phyloP scores from a whole-genome alignment of 331 rosid genomes.

The Ulmus americana region DNA sequence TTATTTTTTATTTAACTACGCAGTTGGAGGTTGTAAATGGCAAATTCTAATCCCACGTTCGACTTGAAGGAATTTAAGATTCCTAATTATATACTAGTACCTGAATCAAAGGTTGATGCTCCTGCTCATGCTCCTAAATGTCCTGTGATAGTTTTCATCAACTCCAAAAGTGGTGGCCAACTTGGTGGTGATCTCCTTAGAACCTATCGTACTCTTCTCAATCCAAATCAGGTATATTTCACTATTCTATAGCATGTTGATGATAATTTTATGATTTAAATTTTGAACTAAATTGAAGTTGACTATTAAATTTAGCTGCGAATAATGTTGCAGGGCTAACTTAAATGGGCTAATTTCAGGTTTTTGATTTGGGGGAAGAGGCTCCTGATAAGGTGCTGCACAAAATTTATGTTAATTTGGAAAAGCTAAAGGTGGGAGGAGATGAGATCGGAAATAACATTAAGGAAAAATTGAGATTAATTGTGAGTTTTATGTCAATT shows the following conservation, averaged over 20 bases:
- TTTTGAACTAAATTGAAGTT: neutral
- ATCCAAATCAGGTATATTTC: slow-evolving; percentile 47
- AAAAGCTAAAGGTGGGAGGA: slow-evolving; percentile 42
- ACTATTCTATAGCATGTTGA: too few species aligned
- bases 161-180: slow-evolving; percentile 93
- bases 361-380: slow-evolving; percentile 78
- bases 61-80: slow-evolving; percentile 50
- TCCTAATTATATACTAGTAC: slow-evolving; percentile 51
- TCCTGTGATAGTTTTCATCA: slow-evolving; percentile 80
- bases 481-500: slow-evolving; percentile 51
- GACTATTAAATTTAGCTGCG: neutral
- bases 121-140: slow-evolving; percentile 37
- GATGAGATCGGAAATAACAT: slow-evolving; percentile 46
- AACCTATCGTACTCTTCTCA: slow-evolving; percentile 65
- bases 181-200: slow-evolving; percentile 72
- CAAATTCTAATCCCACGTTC: slow-evolving; percentile 21
- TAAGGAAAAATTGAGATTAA: slow-evolving; percentile 55
- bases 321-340: slow-evolving; percentile 21
- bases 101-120: slow-evolving; percentile 32
- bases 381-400: slow-evolving; percentile 67
- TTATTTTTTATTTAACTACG: neutral
- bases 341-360: slow-evolving; percentile 38
- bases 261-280: neutral
- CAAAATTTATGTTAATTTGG: slow-evolving; percentile 53
- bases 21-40: slow-evolving; percentile 44